Percentiles rank a stretch among this genome's conserved stretches.
These are phyloP conservation scores for Aspergillus saccharolyticus DNA, from an alignment of 495 filamentous ascomycete genomes.

Conservation along the genomic window DNA sequence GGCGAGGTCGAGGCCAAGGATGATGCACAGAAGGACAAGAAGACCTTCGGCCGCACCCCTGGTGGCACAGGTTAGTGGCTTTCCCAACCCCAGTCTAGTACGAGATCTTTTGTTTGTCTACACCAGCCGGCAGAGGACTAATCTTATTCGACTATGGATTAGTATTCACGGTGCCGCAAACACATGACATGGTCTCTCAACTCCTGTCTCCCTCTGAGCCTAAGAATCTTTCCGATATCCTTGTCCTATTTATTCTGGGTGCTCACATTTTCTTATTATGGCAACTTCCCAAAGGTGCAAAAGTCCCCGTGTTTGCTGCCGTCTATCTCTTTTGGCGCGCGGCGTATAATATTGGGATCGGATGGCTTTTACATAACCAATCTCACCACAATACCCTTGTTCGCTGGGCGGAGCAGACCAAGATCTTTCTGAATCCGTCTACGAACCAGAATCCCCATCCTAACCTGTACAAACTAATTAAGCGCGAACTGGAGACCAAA, in stretches of 20 bases:
- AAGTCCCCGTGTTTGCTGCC: conserved; percentile 69
- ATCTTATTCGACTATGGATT: background rate
- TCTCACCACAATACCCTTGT: conserved; percentile 83
- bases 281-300: conserved; percentile 58
- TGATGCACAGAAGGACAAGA: conserved; percentile 50
- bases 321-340: conserved; percentile 90
- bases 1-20: conserved; percentile 36
- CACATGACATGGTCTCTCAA: conserved; percentile 98
- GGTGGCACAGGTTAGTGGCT: conserved; percentile 72
- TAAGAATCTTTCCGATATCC: conserved; percentile 82
- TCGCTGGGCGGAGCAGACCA: conserved; percentile 78
- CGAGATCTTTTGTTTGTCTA: background rate
- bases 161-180: conserved; percentile 96
- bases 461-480: conserved; percentile 72
- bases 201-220: conserved; percentile 90
- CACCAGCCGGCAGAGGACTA: background rate
- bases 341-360: conserved; percentile 90
- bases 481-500: conserved; percentile 87
- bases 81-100: background rate
- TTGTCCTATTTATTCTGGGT: conserved; percentile 77
- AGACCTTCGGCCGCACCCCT: conserved; percentile 87
- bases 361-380: conserved; percentile 81
- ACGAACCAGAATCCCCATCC: conserved; percentile 78
- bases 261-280: conserved; percentile 68
- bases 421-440: conserved; percentile 78